Evolutionary conservation across 1,284 basidiomycete species (phyloP), one percentile per base, ranked within the genome.

Genomic region (Cutaneotrichosporon mucoides): DNA sequence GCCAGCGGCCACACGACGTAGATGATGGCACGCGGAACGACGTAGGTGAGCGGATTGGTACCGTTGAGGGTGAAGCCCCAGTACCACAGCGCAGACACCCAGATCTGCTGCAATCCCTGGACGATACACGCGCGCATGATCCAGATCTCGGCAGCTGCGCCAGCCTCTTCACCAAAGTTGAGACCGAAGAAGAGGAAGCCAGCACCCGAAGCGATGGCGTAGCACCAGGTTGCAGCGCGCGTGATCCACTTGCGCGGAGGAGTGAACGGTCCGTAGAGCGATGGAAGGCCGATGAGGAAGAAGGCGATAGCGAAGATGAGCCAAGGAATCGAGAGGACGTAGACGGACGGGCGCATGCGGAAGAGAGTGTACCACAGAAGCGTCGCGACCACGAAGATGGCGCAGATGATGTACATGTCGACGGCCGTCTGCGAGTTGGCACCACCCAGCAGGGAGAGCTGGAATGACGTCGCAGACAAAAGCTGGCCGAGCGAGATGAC

Each of bases 121-220:
- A 95, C 92, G 63, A 93, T 80, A 75, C 90, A 92, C 24, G 92
- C 92, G 56, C 92, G 85, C 64, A 90, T 77, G 47, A 87, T 89
- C 92, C 92, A 95, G 12, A 92, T 85, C 76, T 95, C 90, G 2
- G 91, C 92, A 0, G 90, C 89, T 56, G 92, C 90, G 70, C 92
- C 89, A 37, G 91, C 92, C 83, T 94, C 92, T 80, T 95, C 92
- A 78, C 92, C 92, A 75, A 94, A 95, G 79, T 95, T 95, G 66
- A 93, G 83, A 75, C 92, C 91, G 72, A 95, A 95, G 84, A 92
- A 93, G 59, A 86, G 79, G 82, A 94, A 95, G 15, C 89, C 87
- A 41, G 89, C 92, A 8, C 91, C 87, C 36, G 92, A 94, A 11
- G 88, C 91, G 52, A 90, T 79, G 48, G 92, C 91, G 79, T 95